Evolutionary conservation across 2,329 filamentous ascomycete species (phyloP), one percentile per base, ranked within the genome.

Genomic region (Golovinomyces cichoracearum): DNA sequence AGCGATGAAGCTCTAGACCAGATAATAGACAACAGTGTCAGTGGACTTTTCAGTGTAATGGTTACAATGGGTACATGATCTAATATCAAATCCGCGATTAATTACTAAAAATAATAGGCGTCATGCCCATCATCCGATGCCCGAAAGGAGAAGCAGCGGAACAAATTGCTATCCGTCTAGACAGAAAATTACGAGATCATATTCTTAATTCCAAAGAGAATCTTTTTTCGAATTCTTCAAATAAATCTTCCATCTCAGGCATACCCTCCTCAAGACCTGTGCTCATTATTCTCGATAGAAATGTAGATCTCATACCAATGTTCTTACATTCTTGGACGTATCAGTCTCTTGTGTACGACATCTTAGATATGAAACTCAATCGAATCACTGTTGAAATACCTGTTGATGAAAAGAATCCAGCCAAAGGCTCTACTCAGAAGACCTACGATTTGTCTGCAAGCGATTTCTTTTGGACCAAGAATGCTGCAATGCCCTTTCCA

Each of bases 131-230:
- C 56, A 95, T 98, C 58, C 73, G 90, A 55, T 94, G 84, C 60
- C 86, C 90, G 5, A 93, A 90, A 61, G 84, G 80, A 46, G 86
- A 84, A 31, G 84, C 90, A 3, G 88, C 90, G 13, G 88, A 95
- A 61, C 80, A 93, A 69, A 92, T 98, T 55, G 81, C 85, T 13
- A 82, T 83, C 13, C 93, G 93, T 60, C 75, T 98, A 22, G 90
- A 98, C 62, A 78, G 90, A 51, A 98, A 95, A 63, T 74, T 98
- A 21, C 78, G 90, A 58, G 90, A 98, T 59, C 90, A 98, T 62
- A 83, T 95, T 48, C 72, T 98, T 53, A 95, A 95, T 64, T 93
- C 88, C 12, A 95, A 94, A 66, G 88, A 94, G 61, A 95, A 94
- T 59, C 73, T 98, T 4, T 98, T 98, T 63, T 92, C 85, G 0